Conservation (phyloP, 2,329 filamentous ascomycete species). For the Penicillium sp. region DNA sequence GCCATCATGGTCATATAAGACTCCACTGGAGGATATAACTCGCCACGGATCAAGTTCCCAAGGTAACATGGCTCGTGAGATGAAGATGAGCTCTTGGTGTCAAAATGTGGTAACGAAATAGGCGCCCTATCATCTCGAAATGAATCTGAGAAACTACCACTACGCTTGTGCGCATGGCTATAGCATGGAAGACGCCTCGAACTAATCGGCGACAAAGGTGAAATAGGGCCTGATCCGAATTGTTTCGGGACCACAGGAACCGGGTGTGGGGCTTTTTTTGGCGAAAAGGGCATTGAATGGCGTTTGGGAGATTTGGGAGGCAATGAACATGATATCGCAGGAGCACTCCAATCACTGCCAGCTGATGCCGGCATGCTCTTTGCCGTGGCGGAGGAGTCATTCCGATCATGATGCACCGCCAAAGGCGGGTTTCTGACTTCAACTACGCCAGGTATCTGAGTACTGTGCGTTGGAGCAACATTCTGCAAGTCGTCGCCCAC, state of each 20-base stretch:
- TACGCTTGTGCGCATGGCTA: conserved; percentile 73
- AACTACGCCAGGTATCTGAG: conserved; percentile 4
- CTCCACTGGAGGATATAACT: conserved; percentile 79
- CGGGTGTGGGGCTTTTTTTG: conserved; percentile 46
- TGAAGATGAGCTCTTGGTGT: conserved; percentile 49
- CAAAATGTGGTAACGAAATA: conserved; percentile 52
- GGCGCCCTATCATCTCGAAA: conserved; percentile 69
- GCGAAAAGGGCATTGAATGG: conserved; percentile 37
- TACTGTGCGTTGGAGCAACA: conserved; percentile 23
- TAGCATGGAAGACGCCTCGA: conserved; percentile 54
- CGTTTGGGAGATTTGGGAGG: conserved; percentile 54
- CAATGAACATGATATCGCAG: conserved; percentile 65
- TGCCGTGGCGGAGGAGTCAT: conserved; percentile 41
- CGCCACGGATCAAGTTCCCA: conserved; percentile 85
- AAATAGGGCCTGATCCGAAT: conserved; percentile 33
- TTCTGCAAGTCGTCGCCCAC: conserved; percentile 27
- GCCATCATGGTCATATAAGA: conserved; percentile 74
- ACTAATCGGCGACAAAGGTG: conserved; percentile 34
- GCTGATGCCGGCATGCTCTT: conserved; percentile 43
- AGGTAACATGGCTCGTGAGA: conserved; percentile 70
- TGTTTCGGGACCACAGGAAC: conserved; percentile 44
- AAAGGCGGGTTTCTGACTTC: conserved; percentile 21
- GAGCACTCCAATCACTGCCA: conserved; percentile 57
- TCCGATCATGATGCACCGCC: conserved; percentile 37
- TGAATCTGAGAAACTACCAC: conserved; percentile 86